Base-by-base conservation (phyloP, 1,284 basidiomycete species). In the Jaminaea rosea region DNA sequence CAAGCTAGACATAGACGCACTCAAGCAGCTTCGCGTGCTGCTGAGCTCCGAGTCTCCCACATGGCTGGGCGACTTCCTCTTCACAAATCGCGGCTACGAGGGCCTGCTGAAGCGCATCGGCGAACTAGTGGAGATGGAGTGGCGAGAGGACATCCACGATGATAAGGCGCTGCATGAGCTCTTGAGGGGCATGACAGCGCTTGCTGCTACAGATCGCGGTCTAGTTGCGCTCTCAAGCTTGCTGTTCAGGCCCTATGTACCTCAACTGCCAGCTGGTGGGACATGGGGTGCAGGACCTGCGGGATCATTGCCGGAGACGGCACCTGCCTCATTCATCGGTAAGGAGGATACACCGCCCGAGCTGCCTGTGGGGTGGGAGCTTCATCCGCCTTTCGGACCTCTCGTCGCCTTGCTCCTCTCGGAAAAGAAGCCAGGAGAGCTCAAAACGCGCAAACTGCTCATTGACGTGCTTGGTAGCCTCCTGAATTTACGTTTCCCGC, bases 61-160 rank as follows among this genome's bases (percentile, higher is more conserved):
- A 44, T 98, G 94, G 93, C 84, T 94, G n/a, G 80, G 85, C 57
- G 82, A 85, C n/a, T 98, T 97, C 71, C 71, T 96, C 37, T 80
- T 80, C 46, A 74, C 81, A 9, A 53, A 60, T 21, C 88, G 89
- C 5, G 93, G 94, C 1, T 98, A 97, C 67, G 80, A 81, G 4
- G 84, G 85, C 0, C 77, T 99, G 32, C 75, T 96, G 23, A 84
- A 83, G 1, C 80, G 90, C 44, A 76, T 98, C n/a, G 87, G 90
- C 56, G 93, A 98, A 74, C 80, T 98, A 9, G 79, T 98, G 0
- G 86, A 89, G 59, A 83, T 97, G 46, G 93, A 98, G 76, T 99
- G 93, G 93, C 83, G 91, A 58, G 93, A 97, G 74, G 93, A 99
- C 73, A 92, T 96, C 72, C 92, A 94, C 64, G 93, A 96, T 69